phyloP scores from a whole-genome alignment of 805 yeast genomes.

The Candida namnaoensis region DNA sequence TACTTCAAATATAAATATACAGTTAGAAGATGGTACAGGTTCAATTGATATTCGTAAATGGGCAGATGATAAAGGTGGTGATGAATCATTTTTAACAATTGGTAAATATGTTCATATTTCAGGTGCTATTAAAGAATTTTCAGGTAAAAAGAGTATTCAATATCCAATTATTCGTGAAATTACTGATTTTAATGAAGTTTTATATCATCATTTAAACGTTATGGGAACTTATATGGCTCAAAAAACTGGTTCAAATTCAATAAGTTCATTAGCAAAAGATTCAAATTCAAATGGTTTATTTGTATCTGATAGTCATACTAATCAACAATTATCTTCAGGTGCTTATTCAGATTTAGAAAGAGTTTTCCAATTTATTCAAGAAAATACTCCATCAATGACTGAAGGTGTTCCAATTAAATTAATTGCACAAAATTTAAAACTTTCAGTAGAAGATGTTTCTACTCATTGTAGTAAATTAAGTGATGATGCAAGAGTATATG shows the following conservation, averaged over 20 bases:
- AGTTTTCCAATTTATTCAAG: conserved; percentile 38
- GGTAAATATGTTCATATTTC: conserved; percentile 56
- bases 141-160: conserved; percentile 55
- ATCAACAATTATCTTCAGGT: conserved; percentile 10
- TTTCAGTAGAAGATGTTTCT: conserved; percentile 40
- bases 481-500: conserved; percentile 62
- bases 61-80: conserved; percentile 36
- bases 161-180: conserved; percentile 51
- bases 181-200: conserved; percentile 56
- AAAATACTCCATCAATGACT: conserved; percentile 47
- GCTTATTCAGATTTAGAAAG: conserved; percentile 28
- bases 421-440: conserved; percentile 46
- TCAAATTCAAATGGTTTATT: conserved; percentile 26
- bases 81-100: conserved; percentile 25
- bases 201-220: conserved; percentile 61
- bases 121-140: conserved; percentile 50
- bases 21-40: conserved; percentile 78
- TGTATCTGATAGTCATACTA: conserved; percentile 21
- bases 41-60: conserved; percentile 56
- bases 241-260: conserved; percentile 12
- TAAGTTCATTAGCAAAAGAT: conserved; percentile 5
- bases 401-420: conserved; percentile 70
- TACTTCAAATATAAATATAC: conserved; percentile 44
- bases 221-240: conserved; percentile 41
- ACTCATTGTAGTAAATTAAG: conserved; percentile 43